These are phyloP conservation scores for Hanseniaspora jakobsenii DNA, from an alignment of 805 yeast species.

Conservation along the genomic window DNA sequence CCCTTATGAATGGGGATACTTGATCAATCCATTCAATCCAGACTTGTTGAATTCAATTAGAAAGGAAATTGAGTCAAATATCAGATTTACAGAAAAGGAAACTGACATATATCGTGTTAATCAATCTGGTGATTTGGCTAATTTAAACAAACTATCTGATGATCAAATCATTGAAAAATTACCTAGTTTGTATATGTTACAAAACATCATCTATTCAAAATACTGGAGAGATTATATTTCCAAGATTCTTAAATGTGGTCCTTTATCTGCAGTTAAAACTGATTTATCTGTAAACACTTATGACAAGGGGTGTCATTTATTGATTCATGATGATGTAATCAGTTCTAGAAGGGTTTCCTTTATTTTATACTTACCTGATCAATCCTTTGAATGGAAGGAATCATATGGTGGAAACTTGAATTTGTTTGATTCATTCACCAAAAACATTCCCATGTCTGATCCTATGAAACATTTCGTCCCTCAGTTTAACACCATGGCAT, in stretches of 20 bases:
- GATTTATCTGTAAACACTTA: constrained; percentile 90
- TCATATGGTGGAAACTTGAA: constrained; percentile 90
- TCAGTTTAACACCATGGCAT: constrained; percentile 90
- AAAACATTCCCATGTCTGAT: constrained; percentile 83
- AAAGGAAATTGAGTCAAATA: constrained; percentile 66
- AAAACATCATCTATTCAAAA: constrained; percentile 81
- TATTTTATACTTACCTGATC: constrained; percentile 85
- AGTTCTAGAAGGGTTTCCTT: constrained; percentile 90
- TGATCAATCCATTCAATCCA: constrained; percentile 61
- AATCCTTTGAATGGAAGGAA: constrained; percentile 77
- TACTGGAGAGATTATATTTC: constrained; percentile 71
- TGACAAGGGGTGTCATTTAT: constrained; percentile 81
- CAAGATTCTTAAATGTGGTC: constrained; percentile 73
- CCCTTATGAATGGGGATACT: constrained; percentile 88
- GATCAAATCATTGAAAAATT: constrained; percentile 60
- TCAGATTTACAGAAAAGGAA: constrained; percentile 88
- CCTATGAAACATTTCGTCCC: constrained; percentile 61
- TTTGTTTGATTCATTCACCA: constrained; percentile 71
- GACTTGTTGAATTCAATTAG: constrained; percentile 66
- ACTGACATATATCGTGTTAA: constrained; percentile 90
- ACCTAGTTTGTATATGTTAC: constrained; percentile 61
- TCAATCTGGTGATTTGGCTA: constrained; percentile 87
- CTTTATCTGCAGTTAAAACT: constrained; percentile 76
- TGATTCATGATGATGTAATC: constrained; percentile 95
- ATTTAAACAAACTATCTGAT: constrained; percentile 64